Evolutionary conservation across 192 early-diverging fungal genomes (phyloP).

Genomic region (Mortierella antarctica): DNA sequence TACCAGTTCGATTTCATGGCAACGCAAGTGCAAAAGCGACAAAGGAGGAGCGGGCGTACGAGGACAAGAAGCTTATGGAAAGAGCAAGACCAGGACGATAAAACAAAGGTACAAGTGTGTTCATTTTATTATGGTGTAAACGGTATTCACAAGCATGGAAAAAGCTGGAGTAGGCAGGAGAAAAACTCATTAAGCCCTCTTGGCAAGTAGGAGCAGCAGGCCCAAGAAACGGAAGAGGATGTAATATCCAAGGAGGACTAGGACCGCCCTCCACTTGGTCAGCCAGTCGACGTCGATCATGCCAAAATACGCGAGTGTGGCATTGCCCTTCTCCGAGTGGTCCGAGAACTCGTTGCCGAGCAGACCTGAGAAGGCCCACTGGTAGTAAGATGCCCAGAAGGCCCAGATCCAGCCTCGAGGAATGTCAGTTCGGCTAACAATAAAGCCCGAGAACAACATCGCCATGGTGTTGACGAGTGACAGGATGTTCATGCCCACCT

Average conservation of each 20-base stretch:
- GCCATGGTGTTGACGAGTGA: conserved; percentile 82
- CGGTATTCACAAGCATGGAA: too few species aligned
- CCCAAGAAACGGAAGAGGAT: conserved; percentile 40
- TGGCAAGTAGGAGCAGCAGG: conserved; percentile 32
- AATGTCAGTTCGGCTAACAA: conserved; percentile 42
- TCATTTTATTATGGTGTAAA: too few species aligned
- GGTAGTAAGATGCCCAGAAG: conserved; percentile 53
- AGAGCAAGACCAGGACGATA: too few species aligned
- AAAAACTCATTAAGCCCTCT: conserved; percentile 29
- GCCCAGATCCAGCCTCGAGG: conserved; percentile 52
- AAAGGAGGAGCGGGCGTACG: too few species aligned
- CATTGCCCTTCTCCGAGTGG: conserved; percentile 20
- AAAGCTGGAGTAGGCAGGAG: too few species aligned
- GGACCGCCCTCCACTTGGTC: conserved; percentile 36
- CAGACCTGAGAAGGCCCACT: conserved; percentile 45
- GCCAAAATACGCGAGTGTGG: conserved; percentile 34
- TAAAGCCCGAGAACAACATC: conserved; percentile 76
- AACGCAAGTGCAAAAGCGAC: too few species aligned
- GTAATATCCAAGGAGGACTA: conserved; percentile 37
- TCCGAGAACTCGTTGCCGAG: conserved; percentile 34
- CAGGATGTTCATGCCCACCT: conserved; percentile 75
- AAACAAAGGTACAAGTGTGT: too few species aligned
- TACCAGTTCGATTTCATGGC: too few species aligned
- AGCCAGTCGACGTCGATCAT: conserved; percentile 34
- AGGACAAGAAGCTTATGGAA: too few species aligned